Evolutionary conservation across 1,139 yeast genomes (phyloP), one percentile per base, ranked within the genome.

Genomic region (Trichomonascaceae sp.): DNA sequence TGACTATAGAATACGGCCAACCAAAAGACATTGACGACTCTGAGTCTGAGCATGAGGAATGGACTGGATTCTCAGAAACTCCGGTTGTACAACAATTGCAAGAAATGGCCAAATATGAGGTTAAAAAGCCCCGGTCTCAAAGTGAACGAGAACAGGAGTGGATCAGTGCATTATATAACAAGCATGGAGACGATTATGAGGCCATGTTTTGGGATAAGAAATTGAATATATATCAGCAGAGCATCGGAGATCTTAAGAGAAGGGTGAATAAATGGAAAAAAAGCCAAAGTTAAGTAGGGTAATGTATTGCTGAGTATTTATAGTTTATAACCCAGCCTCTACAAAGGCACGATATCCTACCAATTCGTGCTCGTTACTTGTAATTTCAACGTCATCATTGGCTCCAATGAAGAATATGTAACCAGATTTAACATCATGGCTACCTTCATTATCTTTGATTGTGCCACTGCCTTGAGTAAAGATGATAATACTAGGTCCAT

Each of bases 121-220:
- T 72, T 46, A 71, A 75, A 13, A 79, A 72, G 57, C 85, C 76
- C 57, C 79, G 89, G 64, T 74, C 70, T 47, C 86, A 82, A 62
- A 82, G 90, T 54, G 84, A 79, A 47, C 75, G 96, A 63, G 98
- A 93, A 70, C 72, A 70, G 50, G 86, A 79, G 43, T 89, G 96
- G 96, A 71, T 89, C 47, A 72, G 71, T 52, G 71, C 72, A 22
- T 75, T 93, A 51, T 78, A 84, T 57, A 81, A 80, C 32, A 89
- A 88, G 70, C 83, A 93, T 67, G 97, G 97, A 18, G 95, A 90
- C 59, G 85, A 93, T 68, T 90, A 83, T 67, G 85, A 81, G 52
- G 87, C 83, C 64, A 93, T 95, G 98, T 85, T 83, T 68, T 86
- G 96, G 87, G 99, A 93, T 68, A 82, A 80, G 72, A 87, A 86